Evolutionary conservation across 805 yeast species (phyloP).

Genomic region (Kodamaea laetipori): DNA sequence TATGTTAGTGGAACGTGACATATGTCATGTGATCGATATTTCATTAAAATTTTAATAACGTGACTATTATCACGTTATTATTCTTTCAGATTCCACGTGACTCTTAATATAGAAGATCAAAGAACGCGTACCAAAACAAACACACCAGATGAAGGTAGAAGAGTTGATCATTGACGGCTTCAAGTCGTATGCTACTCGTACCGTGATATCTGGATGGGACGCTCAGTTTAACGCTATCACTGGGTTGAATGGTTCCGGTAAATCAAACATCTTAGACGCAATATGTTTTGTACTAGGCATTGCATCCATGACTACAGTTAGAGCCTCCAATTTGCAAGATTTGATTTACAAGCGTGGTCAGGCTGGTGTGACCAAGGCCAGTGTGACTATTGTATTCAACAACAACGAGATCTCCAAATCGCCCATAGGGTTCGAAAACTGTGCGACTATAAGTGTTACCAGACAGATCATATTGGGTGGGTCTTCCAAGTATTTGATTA

Average conservation of each 20-base stretch:
- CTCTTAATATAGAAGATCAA: no score
- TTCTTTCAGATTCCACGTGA: no score
- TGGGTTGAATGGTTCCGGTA: constrained; percentile 96
- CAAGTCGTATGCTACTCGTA: constrained; percentile 95
- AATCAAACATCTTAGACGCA: constrained; percentile 94
- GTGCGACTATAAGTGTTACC: constrained; percentile 82
- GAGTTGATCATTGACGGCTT: constrained; percentile 96
- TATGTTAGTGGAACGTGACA: no score
- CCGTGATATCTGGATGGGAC: constrained; percentile 95
- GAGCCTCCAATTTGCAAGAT: constrained; percentile 93
- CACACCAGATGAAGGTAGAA: constrained; percentile 77
- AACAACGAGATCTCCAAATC: constrained; percentile 73
- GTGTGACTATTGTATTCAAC: constrained; percentile 94
- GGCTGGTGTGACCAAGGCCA: constrained; percentile 96
- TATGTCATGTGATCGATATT: no score
- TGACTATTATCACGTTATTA: no score
- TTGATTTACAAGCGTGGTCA: constrained; percentile 96
- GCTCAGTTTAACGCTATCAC: constrained; percentile 96
- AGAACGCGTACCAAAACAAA: constrained; percentile 8
- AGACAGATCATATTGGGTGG: constrained; percentile 92
- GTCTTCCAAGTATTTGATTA: constrained; percentile 85
- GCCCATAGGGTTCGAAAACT: constrained; percentile 85
- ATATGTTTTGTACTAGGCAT: constrained; percentile 98
- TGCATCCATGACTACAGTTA: constrained; percentile 88
- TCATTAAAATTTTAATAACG: no score